Conservation (phyloP, 192 early-diverging fungal genomes). For the Podila verticillata region DNA sequence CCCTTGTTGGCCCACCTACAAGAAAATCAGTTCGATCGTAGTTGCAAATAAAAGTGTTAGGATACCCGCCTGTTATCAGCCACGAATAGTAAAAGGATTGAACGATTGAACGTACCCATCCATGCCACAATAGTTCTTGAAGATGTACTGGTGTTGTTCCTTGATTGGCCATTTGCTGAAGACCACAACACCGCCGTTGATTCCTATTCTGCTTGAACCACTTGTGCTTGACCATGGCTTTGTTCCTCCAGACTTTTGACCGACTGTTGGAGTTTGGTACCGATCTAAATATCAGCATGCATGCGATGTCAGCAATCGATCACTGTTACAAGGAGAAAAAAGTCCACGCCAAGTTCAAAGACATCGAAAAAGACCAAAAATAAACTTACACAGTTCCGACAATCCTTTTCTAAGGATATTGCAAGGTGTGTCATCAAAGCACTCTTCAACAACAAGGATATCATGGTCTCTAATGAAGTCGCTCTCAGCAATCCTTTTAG, state of each 20-base stretch:
- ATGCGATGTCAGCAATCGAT: not conserved
- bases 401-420: conserved; percentile 18
- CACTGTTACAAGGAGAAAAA: not conserved
- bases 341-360: not conserved
- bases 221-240: conserved; percentile 31
- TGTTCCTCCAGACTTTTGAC: conserved; percentile 27
- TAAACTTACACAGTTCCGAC: conserved; percentile 28
- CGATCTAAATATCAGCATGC: conserved; percentile 24
- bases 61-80: not conserved
- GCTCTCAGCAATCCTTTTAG: conserved; percentile 21
- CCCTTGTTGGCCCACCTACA: conserved; percentile 44
- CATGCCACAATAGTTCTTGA: conserved; percentile 28
- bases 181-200: conserved; percentile 32
- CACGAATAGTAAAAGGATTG: not conserved
- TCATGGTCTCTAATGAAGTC: conserved; percentile 45
- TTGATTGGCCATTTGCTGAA: conserved; percentile 50
- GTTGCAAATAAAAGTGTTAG: not conserved
- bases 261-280: conserved; percentile 37
- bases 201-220: conserved; percentile 1
- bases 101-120: conserved; percentile 39
- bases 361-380: not conserved
- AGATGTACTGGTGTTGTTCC: conserved; percentile 35
- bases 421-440: conserved; percentile 21
- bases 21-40: not conserved
- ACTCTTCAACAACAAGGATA: conserved; percentile 36